Evolutionary conservation across 1,139 yeast genomes (phyloP).

Genomic region (Debaryomyces robertsiae): DNA sequence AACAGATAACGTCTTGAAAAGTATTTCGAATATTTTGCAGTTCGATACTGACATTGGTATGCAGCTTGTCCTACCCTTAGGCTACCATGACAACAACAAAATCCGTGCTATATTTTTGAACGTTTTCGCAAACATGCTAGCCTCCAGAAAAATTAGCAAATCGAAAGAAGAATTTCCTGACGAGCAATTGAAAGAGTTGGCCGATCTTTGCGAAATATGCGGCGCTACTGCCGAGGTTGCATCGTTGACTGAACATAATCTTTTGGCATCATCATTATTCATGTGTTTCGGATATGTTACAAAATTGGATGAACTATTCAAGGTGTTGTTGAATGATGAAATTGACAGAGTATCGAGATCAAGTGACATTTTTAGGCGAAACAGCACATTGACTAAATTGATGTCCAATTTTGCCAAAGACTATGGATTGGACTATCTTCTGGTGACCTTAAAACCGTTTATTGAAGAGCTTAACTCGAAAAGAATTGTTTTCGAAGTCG

Average conservation of each 20-base stretch:
- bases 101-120: conserved; percentile 74
- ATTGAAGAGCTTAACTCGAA: conserved; percentile 51
- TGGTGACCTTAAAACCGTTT: conserved; percentile 56
- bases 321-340: conserved; percentile 62
- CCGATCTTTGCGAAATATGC: conserved; percentile 32
- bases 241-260: conserved; percentile 47
- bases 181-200: conserved; percentile 23
- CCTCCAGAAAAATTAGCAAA: conserved; percentile 35
- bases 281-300: conserved; percentile 59
- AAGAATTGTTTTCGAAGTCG: conserved; percentile 66
- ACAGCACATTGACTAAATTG: conserved; percentile 79
- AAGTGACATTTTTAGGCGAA: conserved; percentile 75
- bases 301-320: conserved; percentile 57
- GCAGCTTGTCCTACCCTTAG: conserved; percentile 74
- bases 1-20: conserved; percentile 66
- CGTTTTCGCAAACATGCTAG: conserved; percentile 70
- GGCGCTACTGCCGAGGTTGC: conserved; percentile 72
- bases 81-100: conserved; percentile 67
- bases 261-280: conserved; percentile 68
- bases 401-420: conserved; percentile 70
- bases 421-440: conserved; percentile 63
- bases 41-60: conserved; percentile 80
- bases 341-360: conserved; percentile 61
- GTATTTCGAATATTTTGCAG: conserved; percentile 68
- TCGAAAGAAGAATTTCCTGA: conserved; percentile 32